A percentile compares a stretch with the other conserved stretches of the same genome.
Conservation (phyloP, 345 rosid genomes). For the Aquilaria malaccensis region DNA sequence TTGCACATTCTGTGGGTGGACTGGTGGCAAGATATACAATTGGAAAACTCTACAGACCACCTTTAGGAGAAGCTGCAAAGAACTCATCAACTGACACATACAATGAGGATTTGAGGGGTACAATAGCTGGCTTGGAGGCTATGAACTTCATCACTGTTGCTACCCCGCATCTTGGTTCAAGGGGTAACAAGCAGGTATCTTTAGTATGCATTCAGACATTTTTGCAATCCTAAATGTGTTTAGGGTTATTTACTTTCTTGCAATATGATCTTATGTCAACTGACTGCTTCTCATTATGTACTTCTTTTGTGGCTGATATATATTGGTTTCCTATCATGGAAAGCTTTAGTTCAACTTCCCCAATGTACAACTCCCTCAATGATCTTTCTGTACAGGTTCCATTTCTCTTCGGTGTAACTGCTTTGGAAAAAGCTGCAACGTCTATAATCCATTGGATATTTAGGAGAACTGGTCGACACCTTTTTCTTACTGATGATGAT, state of each 20-base stretch:
- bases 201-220: too few species aligned
- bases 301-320: not conserved
- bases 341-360: too few species aligned
- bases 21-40: conserved; percentile 86
- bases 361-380: too few species aligned
- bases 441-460: conserved; percentile 82
- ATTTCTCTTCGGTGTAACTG: conserved; percentile 82
- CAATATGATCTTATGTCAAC: too few species aligned
- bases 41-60: conserved; percentile 63
- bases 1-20: conserved; percentile 94
- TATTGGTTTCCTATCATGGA: not conserved
- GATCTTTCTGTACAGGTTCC: conserved; percentile 53
- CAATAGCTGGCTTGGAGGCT: conserved; percentile 72
- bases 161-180: conserved; percentile 90
- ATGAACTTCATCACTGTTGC: conserved; percentile 77
- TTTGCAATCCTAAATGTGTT: too few species aligned
- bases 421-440: conserved; percentile 70
- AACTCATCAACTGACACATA: conserved; percentile 15
- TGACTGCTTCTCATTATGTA: not conserved
- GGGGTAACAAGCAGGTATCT: conserved; percentile 63
- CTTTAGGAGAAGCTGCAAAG: conserved; percentile 21
- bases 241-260: too few species aligned
- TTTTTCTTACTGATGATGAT: conserved; percentile 73
- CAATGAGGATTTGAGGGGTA: conserved; percentile 28
- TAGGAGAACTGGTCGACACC: conserved; percentile 84